phyloP scores from a whole-genome alignment of 495 filamentous ascomycete genomes.

The Xylaria longipes region DNA sequence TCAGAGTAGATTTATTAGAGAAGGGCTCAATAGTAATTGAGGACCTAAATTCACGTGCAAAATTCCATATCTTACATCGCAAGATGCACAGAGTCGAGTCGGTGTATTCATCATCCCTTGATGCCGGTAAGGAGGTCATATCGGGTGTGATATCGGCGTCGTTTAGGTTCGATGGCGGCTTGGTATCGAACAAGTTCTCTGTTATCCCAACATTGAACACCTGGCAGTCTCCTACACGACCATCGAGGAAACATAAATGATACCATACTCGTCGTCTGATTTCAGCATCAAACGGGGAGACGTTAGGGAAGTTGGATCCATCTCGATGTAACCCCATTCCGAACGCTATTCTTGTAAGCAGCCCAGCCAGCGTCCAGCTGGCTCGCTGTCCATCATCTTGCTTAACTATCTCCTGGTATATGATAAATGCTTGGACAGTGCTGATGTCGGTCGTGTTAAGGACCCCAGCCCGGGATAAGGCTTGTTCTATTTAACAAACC shows the following conservation, averaged over 20 bases:
- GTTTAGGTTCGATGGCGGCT: conserved; percentile 16
- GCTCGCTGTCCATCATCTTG: conserved; percentile 4
- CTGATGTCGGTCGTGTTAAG: conserved; percentile 17
- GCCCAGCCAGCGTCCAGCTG: conserved; percentile 17
- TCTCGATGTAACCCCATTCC: conserved; percentile 28
- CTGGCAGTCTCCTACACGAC: conserved; percentile 23
- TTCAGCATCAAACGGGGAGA: conserved; percentile 53
- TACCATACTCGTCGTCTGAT: conserved; percentile 60
- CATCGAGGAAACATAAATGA: conserved; percentile 25
- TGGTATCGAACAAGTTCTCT: conserved; percentile 19
- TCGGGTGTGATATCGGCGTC: conserved; percentile 17
- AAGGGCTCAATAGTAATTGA: neutral
- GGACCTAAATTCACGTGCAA: conserved; percentile 7
- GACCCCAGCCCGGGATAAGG: conserved; percentile 14
- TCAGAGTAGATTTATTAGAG: neutral
- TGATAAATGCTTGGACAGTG: conserved; percentile 20
- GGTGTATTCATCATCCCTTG: conserved; percentile 12
- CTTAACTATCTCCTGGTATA: conserved; percentile 17
- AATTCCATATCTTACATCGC: conserved; percentile 18
- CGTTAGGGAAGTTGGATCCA: conserved; percentile 24
- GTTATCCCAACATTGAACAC: conserved; percentile 14
- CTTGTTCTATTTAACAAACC: conserved; percentile 12
- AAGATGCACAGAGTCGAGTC: conserved; percentile 21
- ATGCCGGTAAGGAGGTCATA: conserved; percentile 6
- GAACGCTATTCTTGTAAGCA: conserved; percentile 19